Percentiles rank a stretch among this genome's conserved stretches.
Conservation (phyloP, 176 grass and related monocot species). For the Melocanna baccifera region DNA sequence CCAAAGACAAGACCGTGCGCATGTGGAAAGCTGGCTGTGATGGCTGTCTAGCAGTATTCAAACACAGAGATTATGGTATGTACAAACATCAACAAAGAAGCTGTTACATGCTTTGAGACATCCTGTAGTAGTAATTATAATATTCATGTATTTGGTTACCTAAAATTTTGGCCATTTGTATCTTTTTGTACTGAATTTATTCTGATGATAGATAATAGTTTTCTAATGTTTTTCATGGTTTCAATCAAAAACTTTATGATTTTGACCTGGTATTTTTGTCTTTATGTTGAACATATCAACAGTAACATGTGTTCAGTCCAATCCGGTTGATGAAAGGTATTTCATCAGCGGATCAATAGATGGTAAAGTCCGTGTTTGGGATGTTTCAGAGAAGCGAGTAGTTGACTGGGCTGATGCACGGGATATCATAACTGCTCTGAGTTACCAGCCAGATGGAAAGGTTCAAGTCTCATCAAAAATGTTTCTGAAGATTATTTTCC, state of each 20-base stretch:
- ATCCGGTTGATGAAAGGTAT: conserved; percentile 55
- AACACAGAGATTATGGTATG: conserved; percentile 70
- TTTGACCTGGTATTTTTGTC: neutral
- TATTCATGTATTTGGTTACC: neutral
- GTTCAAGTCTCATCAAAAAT: conserved; percentile 18
- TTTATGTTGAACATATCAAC: conserved; percentile 8
- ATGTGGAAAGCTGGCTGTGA: conserved; percentile 80
- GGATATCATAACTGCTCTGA: conserved; percentile 61
- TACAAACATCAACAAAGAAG: neutral
- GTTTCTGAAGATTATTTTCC: neutral
- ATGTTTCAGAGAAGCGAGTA: conserved; percentile 63
- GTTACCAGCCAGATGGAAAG: conserved; percentile 70
- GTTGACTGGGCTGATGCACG: conserved; percentile 63
- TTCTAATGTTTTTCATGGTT: neutral
- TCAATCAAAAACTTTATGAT: neutral
- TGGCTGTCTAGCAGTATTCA: conserved; percentile 60
- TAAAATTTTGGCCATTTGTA: neutral
- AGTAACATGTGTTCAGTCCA: conserved; percentile 80
- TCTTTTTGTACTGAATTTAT: neutral
- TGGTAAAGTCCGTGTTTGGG: conserved; percentile 72
- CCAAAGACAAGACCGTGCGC: conserved; percentile 72
- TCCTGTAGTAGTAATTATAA: neutral
- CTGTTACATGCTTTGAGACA: neutral
- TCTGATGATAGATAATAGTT: neutral
- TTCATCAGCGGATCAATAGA: conserved; percentile 83